Conservation (phyloP, 2,329 filamentous ascomycete species). For the Pleomassaria siparia region DNA sequence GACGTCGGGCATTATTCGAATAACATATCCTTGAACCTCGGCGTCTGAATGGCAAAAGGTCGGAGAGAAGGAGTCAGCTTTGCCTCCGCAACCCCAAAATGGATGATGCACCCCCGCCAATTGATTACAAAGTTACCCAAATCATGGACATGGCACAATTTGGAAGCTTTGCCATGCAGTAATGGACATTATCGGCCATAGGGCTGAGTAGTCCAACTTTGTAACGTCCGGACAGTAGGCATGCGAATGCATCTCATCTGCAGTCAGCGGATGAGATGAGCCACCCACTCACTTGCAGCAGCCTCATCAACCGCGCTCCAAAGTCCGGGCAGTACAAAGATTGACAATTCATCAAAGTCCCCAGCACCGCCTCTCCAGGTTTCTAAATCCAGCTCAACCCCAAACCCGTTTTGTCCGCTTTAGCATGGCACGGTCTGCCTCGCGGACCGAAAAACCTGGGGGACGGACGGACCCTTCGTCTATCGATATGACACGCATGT, state of each 20-base stretch:
- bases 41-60: too few relatives aligned
- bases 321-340: conserved; percentile 9
- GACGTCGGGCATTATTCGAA: too few relatives aligned
- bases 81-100: not conserved
- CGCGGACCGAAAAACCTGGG: conserved; percentile 13
- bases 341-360: conserved; percentile 11
- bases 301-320: not conserved
- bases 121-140: conserved; percentile 2
- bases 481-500: not conserved
- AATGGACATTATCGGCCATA: conserved; percentile 10
- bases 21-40: too few relatives aligned
- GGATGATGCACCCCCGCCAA: not conserved
- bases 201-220: conserved; percentile 34
- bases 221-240: conserved; percentile 20
- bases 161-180: not conserved
- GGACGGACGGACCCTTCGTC: conserved; percentile 1
- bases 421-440: conserved; percentile 4
- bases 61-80: conserved; percentile 7
- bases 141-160: conserved; percentile 1
- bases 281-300: conserved; percentile 18
- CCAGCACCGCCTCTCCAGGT: conserved; percentile 3
- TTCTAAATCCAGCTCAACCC: conserved; percentile 13
- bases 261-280: conserved; percentile 27
- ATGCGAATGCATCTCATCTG: conserved; percentile 13
- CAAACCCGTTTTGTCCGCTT: conserved; percentile 7